Evolutionary conservation across 2,329 filamentous ascomycete genomes (phyloP), one percentile per base, ranked within the genome.

Genomic region (Onygenales sp.): DNA sequence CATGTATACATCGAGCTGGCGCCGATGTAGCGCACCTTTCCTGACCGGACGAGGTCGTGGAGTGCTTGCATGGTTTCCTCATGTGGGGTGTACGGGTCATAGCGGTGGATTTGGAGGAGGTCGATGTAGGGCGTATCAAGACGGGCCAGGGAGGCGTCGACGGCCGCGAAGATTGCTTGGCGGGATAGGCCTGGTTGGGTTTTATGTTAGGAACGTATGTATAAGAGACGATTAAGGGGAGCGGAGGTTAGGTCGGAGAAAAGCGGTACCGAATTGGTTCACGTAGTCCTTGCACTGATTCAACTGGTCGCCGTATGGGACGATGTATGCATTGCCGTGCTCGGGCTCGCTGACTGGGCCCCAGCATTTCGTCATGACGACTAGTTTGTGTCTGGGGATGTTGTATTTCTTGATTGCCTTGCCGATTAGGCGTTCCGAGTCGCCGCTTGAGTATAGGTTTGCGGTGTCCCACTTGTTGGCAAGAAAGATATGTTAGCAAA

Each of bases 361-460:
- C 60, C 61, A 77, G 61, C 75, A 79, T 64, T 84, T 84, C 9
- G 77, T 78, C 52, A 82, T 65, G 43, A 84, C 75, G 52, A 81
- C 72, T 5, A 84, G 62, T 58, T 81, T 81, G 35, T 80, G 65
- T 21, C 80, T 73, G 0, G 79, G 79, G 14, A 83, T 75, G 14
- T 75, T 68, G 67, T 78, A 81, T 58, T 82, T 75, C 63, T 81
- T 78, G 61, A 84, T 76, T 0, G 79, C 79, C 61, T 80, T 81
- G 55, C 75, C 79, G 36, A 64, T 61, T 38, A 82, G 75, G 46
- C 70, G 66, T 61, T 83, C 80, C 3, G 74, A 78, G 0, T 66
- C 68, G 27, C 80, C 80, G 56, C 81, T 81, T 52, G 75, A 80
- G 66, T 83, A 83, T 61, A 62, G 74, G 59, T 78, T 60, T 53